Conservation (phyloP, 1,284 basidiomycete species). For the Ceratobasidium sp. region DNA sequence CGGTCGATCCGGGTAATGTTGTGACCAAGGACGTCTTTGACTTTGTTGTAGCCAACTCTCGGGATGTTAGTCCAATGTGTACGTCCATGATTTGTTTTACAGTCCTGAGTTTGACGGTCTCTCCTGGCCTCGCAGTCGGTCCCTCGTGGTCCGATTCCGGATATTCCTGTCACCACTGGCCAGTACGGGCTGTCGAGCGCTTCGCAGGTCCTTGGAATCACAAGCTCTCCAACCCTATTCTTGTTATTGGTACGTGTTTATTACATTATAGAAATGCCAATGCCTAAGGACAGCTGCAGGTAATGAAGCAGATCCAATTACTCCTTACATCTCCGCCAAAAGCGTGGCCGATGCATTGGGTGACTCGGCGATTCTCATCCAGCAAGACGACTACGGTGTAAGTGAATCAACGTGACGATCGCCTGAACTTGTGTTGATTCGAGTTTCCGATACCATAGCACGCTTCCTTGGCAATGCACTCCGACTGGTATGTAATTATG, state of each 20-base stretch:
- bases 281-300: neutral
- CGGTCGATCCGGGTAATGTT: too few relatives aligned
- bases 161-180: slow-evolving; percentile 24
- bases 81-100: neutral
- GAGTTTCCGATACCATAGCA: neutral
- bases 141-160: neutral
- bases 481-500: too few relatives aligned
- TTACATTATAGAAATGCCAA: neutral
- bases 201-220: too few relatives aligned
- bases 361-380: slow-evolving; percentile 29
- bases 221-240: slow-evolving; percentile 12
- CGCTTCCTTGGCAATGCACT: slow-evolving; percentile 19
- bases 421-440: too few relatives aligned
- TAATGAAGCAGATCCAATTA: slow-evolving; percentile 35
- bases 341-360: slow-evolving; percentile 22
- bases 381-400: slow-evolving; percentile 37
- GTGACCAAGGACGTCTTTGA: too few relatives aligned
- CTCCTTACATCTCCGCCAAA: slow-evolving; percentile 29
- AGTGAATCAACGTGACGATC: neutral
- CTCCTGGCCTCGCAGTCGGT: too few relatives aligned
- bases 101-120: neutral
- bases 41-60: too few relatives aligned
- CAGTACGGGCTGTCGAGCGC: slow-evolving; percentile 29
- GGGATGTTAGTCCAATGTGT: too few relatives aligned
- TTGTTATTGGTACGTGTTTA: too few relatives aligned